Base-by-base conservation (phyloP, 441 rosid species). In the Populus trichocarpa region DNA sequence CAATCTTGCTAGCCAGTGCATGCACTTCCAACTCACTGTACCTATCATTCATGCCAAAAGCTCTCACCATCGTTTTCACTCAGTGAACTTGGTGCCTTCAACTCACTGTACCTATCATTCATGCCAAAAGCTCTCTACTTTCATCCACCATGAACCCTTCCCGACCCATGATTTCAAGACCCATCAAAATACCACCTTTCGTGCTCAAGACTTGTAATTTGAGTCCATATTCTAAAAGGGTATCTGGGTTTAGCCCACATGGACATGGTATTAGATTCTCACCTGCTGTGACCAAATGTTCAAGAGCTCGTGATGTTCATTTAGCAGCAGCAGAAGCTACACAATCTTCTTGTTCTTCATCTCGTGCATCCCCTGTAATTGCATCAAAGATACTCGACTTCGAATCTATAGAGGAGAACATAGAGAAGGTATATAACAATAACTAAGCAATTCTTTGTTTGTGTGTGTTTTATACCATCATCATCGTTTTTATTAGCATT, bases 341-440 rank as follows among this genome's bases (percentile, higher is more conserved):
- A 8, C 40, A 16, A 7, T 16, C 69, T 6, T 4, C 46, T 22
- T n/a, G 80, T 13, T 25, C 79, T 30, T 30, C 76, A 7, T 36
- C 61, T 46, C 28, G 64, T 20, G 33, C 80, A 0, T 77, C 82
- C 3, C 36, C 75, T 53, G 73, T 61, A 1, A 23, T 80, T 70
- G 16, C 79, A 11, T 69, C 89, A 18, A 73, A 73, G 25, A 23
- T 32, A 46, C 70, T 26, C 20, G 36, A 70, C 66, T 61, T 81
- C 18, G 91, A 86, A 77, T 79, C 66, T 70, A 25, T 84, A 8
- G 97, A 92, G 83, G 93, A 84, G 28, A 78, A 74, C 33, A 83
- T 90, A 13, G 94, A 92, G 87, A 89, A 86, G 93, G 97, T 90
- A 78, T 13, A 46, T 33, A 53, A 12, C 12, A 32, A 64, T 1